These are phyloP conservation scores for Yamadazyma paraphyllophila DNA, from an alignment of 805 yeast species.

Conservation along the genomic window DNA sequence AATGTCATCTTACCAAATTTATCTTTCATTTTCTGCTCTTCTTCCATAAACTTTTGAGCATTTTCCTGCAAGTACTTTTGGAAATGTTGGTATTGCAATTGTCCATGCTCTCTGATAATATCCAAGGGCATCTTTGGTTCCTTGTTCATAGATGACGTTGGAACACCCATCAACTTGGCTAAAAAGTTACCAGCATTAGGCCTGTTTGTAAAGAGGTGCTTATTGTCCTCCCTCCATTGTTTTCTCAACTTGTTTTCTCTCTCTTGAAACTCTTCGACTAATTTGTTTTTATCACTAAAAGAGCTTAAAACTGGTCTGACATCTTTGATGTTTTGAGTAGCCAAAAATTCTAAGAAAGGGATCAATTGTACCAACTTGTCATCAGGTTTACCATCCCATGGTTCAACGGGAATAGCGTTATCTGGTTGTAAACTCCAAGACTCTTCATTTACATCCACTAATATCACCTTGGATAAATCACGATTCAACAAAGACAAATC, in stretches of 20 bases:
- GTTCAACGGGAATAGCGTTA: slow-evolving; percentile 79
- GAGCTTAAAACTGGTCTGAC: slow-evolving; percentile 84
- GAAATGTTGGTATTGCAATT: slow-evolving; percentile 80
- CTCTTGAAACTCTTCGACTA: slow-evolving; percentile 75
- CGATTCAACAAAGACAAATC: slow-evolving; percentile 90
- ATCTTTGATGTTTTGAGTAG: slow-evolving; percentile 81
- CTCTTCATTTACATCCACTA: slow-evolving; percentile 74
- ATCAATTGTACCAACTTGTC: slow-evolving; percentile 77
- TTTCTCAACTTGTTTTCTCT: slow-evolving; percentile 77
- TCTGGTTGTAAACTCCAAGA: slow-evolving; percentile 84
- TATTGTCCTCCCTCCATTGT: slow-evolving; percentile 59
- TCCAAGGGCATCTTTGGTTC: slow-evolving; percentile 82
- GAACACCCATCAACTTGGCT: slow-evolving; percentile 63
- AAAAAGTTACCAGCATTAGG: slow-evolving; percentile 52
- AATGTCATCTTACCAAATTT: slow-evolving; percentile 78
- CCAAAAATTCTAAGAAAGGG: slow-evolving; percentile 92
- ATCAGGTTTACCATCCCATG: slow-evolving; percentile 86
- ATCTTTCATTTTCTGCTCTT: slow-evolving; percentile 83
- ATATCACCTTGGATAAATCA: slow-evolving; percentile 76
- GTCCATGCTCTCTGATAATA: slow-evolving; percentile 86
- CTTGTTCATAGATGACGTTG: slow-evolving; percentile 42
- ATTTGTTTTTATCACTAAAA: slow-evolving; percentile 60
- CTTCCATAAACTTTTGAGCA: slow-evolving; percentile 69
- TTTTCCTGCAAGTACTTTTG: slow-evolving; percentile 58
- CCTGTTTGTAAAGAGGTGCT: slow-evolving; percentile 32